Evolutionary conservation across 2,329 filamentous ascomycete species (phyloP), one percentile per base, ranked within the genome.

Genomic region (Lasiodiplodia citricola): DNA sequence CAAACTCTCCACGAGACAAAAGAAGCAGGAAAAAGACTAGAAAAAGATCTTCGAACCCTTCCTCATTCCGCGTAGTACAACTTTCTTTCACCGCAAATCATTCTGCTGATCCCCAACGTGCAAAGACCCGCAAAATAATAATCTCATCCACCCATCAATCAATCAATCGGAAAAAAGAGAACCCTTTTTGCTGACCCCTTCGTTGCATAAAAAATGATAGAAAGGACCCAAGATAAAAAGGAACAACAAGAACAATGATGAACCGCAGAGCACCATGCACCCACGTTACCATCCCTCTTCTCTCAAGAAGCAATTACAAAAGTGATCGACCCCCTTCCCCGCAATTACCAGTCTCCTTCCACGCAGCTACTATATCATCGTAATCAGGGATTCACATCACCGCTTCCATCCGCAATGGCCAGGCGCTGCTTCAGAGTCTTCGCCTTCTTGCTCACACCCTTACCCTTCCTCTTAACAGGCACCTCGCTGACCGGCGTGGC

Each of bases 401-500:
- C 67, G 25, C 50, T 51, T 11, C 83, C 83, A 72, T 85, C 83
- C 51, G 83, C 80, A 60, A 85, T 81, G 25, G 83, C 83, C 55
- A 85, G 78, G 63, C 83, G 77, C 75, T 84, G 82, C 74, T 83
- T 83, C 21, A 83, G 78, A 65, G 82, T 83, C 79, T 84, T 85
- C n/a, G 83, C 83, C 75, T 85, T 85, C 75, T 85, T 85, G 73
- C 78, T 81, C 67, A 82, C 77, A 16, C 81, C 79, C 60, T 82
- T 81, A 78, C 89, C 86, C 83, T 91, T 88, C 81, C 88, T 84
- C 77, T 85, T 73, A 25, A 37, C 25, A 37, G 70, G 68, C 28
- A 66, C 73, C 71, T 50, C 69, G 65, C 89, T 88, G 13, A 91
- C 87, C 0, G 94, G 94, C 1, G 96, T 97, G 3, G 92, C 93